Evolutionary conservation across 129 eudicot genomes (phyloP).

Genomic region (Apium graveolens): DNA sequence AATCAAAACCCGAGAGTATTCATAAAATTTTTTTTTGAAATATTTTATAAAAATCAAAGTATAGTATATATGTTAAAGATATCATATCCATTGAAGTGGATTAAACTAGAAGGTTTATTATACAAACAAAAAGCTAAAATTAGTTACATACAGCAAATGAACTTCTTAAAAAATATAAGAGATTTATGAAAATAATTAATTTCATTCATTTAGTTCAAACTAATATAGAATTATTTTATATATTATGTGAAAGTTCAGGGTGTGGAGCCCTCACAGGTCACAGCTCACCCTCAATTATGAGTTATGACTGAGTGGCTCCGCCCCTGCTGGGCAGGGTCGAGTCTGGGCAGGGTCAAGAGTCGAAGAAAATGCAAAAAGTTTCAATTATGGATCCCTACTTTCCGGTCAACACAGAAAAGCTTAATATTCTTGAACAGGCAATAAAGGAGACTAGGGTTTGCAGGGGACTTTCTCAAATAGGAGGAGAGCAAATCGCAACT

Average conservation of each 20-base stretch:
- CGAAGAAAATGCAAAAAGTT: background rate
- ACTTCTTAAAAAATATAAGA: background rate
- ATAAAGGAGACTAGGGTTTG: background rate
- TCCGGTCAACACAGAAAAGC: background rate
- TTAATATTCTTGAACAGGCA: background rate
- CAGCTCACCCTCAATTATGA: background rate
- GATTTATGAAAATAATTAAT: background rate
- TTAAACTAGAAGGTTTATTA: background rate
- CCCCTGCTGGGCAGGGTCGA: too few relatives aligned
- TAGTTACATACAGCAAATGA: background rate
- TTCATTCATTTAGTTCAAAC: background rate
- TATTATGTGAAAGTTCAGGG: background rate
- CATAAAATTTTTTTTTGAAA: background rate
- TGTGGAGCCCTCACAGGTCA: background rate
- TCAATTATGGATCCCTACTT: background rate
- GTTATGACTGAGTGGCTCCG: background rate
- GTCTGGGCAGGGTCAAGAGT: too few relatives aligned
- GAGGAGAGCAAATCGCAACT: background rate
- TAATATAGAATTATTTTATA: background rate
- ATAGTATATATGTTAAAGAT: background rate
- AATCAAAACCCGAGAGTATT: background rate
- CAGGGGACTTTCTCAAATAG: background rate
- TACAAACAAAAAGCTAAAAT: background rate
- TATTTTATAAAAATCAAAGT: background rate
- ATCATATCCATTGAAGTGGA: background rate